phyloP scores from a whole-genome alignment of 1,284 basidiomycete species.

The Cryptococcus deneoformans region DNA sequence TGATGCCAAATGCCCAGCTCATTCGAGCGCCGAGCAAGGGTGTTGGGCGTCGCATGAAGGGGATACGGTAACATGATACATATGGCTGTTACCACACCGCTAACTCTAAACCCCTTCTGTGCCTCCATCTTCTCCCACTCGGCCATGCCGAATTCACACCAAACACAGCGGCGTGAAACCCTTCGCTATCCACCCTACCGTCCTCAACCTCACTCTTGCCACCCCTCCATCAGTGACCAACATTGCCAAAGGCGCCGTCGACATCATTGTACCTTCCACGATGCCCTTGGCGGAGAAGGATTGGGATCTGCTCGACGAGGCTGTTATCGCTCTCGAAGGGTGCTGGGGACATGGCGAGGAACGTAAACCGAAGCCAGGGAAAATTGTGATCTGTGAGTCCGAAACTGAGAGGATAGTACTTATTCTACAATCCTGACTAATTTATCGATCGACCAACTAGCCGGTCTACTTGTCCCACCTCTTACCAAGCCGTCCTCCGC shows the following conservation, averaged over 20 bases:
- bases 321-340: constrained; percentile 54
- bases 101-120: no score
- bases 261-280: constrained; percentile 40
- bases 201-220: constrained; percentile 28
- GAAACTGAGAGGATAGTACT: background rate
- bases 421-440: background rate
- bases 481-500: constrained; percentile 66
- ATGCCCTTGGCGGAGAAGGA: constrained; percentile 52
- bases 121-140: background rate
- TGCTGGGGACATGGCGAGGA: constrained; percentile 20
- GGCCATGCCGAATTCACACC: constrained; percentile 13
- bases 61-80: background rate
- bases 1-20: no score
- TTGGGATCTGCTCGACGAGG: constrained; percentile 71
- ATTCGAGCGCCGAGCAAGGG: background rate
- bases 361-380: constrained; percentile 56
- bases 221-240: constrained; percentile 29
- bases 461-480: constrained; percentile 80
- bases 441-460: constrained; percentile 48
- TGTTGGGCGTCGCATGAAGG: background rate
- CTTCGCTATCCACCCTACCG: constrained; percentile 34
- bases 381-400: constrained; percentile 69
- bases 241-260: constrained; percentile 31
- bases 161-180: constrained; percentile 20
- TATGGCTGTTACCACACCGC: background rate